Conservation (phyloP, 1,284 basidiomycete genomes). For the Clitocybe nebularis region DNA sequence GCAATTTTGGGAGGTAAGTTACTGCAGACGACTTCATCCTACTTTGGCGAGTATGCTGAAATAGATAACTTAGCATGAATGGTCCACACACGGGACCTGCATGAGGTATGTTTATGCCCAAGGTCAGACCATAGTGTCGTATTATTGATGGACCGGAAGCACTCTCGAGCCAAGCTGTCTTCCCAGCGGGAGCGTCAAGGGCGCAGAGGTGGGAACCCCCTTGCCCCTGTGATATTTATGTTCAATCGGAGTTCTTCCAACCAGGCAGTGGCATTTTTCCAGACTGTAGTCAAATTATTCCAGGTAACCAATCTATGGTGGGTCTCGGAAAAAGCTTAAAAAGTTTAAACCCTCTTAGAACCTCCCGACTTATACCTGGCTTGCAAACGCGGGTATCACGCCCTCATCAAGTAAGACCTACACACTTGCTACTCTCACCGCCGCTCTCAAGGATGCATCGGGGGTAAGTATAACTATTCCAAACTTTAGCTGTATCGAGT, state of each 20-base stretch:
- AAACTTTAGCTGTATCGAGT: slow-evolving; percentile 6
- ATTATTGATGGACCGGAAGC: slow-evolving; percentile 28
- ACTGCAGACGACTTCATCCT: background rate
- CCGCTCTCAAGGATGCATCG: slow-evolving; percentile 52
- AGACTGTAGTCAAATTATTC: slow-evolving; percentile 62
- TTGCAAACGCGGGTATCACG: slow-evolving; percentile 66
- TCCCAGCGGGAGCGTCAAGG: slow-evolving; percentile 49
- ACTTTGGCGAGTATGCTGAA: background rate
- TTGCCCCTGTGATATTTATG: slow-evolving; percentile 9
- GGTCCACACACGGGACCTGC: slow-evolving; percentile 75
- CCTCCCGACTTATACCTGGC: slow-evolving; percentile 71
- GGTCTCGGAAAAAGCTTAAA: background rate
- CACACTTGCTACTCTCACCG: slow-evolving; percentile 51
- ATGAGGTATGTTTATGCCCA: slow-evolving; percentile 43
- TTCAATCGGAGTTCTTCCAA: background rate
- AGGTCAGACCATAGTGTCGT: too few relatives aligned
- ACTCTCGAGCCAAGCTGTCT: slow-evolving; percentile 61
- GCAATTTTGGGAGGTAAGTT: slow-evolving; percentile 64
- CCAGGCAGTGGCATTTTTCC: slow-evolving; percentile 71
- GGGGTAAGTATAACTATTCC: slow-evolving; percentile 28
- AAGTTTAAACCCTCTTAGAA: slow-evolving; percentile 28
- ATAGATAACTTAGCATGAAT: slow-evolving; percentile 52
- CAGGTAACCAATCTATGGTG: slow-evolving; percentile 34
- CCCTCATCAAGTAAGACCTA: slow-evolving; percentile 58
- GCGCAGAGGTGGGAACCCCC: slow-evolving; percentile 68